A percentile compares a stretch with the other conserved stretches of the same genome.
Conservation (phyloP, 23 red algal genomes). For the Pyropia haitanensis region DNA sequence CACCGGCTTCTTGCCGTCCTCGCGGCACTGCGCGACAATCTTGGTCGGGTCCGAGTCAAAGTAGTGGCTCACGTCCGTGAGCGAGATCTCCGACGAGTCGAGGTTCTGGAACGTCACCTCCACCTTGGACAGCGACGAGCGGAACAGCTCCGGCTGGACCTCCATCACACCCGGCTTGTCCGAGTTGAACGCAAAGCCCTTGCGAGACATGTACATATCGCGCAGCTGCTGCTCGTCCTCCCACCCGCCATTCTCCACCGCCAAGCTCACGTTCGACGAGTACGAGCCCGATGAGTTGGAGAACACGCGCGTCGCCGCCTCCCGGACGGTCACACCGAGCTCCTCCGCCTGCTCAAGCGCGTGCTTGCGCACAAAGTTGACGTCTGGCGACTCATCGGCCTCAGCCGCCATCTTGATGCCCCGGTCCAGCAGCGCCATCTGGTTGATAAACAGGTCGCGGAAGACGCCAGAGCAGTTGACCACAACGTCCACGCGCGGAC, state of each 20-base stretch:
- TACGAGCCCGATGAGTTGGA: constrained; percentile 97
- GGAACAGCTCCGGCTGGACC: constrained; percentile 66
- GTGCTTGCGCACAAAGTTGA: constrained; percentile 97
- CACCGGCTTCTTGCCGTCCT: constrained; percentile 82
- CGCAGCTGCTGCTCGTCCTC: constrained; percentile 96
- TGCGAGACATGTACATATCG: constrained; percentile 96
- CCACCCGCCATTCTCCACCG: constrained; percentile 98
- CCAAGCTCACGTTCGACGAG: constrained; percentile 87
- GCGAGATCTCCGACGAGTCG: constrained; percentile 89
- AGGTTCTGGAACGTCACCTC: constrained; percentile 95
- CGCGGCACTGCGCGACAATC: constrained; percentile 64
- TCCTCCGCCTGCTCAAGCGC: constrained; percentile 86
- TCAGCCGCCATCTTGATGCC: constrained; percentile 98
- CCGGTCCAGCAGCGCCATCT: constrained; percentile 96
- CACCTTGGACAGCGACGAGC: constrained; percentile 55
- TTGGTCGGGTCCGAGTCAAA: constrained; percentile 90
- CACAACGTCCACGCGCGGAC: constrained; percentile 92
- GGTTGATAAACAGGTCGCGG: constrained; percentile 98
- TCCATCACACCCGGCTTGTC: constrained; percentile 94
- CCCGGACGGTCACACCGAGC: constrained; percentile 51
- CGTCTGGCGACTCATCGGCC: constrained; percentile 64
- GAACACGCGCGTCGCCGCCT: constrained; percentile 94
- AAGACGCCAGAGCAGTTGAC: constrained; percentile 97
- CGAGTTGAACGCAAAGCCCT: constrained; percentile 92
- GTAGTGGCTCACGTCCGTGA: constrained; percentile 96